Evolutionary conservation across 2,329 filamentous ascomycete genomes (phyloP), one percentile per base, ranked within the genome.

Genomic region (Colletotrichum viniferum): DNA sequence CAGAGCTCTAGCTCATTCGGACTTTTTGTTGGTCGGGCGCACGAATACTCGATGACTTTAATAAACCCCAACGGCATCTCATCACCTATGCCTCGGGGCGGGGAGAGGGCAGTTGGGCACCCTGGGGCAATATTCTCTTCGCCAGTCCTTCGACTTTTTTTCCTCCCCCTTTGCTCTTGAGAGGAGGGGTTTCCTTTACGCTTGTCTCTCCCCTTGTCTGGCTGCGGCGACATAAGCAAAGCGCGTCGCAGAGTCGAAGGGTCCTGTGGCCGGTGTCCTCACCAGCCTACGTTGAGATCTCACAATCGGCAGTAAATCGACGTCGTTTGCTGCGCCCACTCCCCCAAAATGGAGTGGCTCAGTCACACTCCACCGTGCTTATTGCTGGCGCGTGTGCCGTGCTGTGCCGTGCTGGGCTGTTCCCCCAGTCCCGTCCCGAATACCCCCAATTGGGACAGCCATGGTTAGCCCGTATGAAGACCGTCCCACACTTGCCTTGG

Each of bases 231-330:
- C 12, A 48, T 48, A 32, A 61, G 70, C 63, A 62, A 56, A 68
- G 52, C 36, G 63, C 43, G 30, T 64, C 69, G 60, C 69, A 72
- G 73, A 68, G 55, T 43, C 36, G 38, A 74, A 75, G 73, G 73
- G 63, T 69, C 64, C 63, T 76, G 58, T 56, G 58, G 63, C 63
- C 36, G 64, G 48, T 30, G 34, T 21, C 48, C 64, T 68, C 70
- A 68, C 63, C 16, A 75, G 34, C 32, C 18, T 24, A 48, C 63
- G 9, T 75, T 13, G 34, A 69, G 73, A 75, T 75, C 73, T 75
- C 43, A 26, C n/a, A 52, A 75, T 55, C 64, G 26, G 73, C 73
- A 60, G 73, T 73, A 48, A 73, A 75, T 75, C 73, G 73, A 36
- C 43, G 48, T 68, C 3, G 28, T 21, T 34, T 24, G 30, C 38